Conservation (phyloP, 2,329 filamentous ascomycete species). For the Fusarium acutatum region DNA sequence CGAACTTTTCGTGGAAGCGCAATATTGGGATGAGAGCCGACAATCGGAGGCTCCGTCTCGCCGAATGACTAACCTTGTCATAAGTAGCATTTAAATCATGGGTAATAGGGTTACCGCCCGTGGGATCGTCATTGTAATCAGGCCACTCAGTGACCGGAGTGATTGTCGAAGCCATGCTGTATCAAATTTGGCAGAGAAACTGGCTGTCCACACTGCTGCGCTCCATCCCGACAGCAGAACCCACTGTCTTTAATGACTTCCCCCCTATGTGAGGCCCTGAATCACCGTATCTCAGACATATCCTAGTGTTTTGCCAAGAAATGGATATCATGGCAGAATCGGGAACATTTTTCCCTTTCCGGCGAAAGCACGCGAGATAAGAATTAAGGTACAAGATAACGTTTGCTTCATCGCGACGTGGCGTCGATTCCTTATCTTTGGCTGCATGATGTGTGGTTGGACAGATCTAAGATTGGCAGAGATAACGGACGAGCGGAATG, state of each 20-base stretch:
- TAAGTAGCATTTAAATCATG: constrained; percentile 55
- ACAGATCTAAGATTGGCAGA: background rate
- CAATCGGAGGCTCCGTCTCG: background rate
- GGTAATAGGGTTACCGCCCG: constrained; percentile 54
- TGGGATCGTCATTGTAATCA: constrained; percentile 50
- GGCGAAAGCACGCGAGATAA: constrained; percentile 27
- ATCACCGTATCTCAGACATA: background rate
- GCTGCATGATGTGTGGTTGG: background rate
- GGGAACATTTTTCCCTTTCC: constrained; percentile 7
- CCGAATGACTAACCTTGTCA: constrained; percentile 46
- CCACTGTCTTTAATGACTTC: background rate
- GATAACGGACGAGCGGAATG: constrained; percentile 19
- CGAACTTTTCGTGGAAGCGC: accelerated
- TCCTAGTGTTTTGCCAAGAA: constrained; percentile 17
- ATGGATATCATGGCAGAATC: background rate
- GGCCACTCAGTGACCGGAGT: constrained; percentile 51
- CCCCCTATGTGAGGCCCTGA: background rate
- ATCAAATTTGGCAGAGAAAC: background rate
- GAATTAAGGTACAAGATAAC: constrained; percentile 10
- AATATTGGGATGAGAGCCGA: background rate
- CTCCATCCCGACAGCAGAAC: background rate
- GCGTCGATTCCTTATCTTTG: constrained; percentile 25
- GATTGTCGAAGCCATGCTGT: constrained; percentile 24
- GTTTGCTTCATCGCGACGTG: background rate
- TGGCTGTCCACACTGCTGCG: background rate